Conservation (phyloP, 768 basidiomycete species). For the Leccinum arenicola region DNA sequence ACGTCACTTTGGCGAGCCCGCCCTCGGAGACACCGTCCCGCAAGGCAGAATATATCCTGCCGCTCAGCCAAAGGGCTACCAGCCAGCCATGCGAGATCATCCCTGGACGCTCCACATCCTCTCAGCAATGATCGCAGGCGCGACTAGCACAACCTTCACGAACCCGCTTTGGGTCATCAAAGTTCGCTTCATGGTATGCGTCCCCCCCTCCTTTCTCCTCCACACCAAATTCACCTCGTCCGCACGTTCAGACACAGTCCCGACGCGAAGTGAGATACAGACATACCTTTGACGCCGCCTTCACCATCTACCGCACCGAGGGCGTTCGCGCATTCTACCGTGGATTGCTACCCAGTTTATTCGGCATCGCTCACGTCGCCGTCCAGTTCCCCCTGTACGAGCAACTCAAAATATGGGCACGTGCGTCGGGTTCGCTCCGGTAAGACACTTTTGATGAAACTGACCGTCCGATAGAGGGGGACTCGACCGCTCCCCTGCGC, state of each 20-base stretch:
- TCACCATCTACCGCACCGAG: conserved; percentile 87
- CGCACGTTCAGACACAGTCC: conserved; percentile 68
- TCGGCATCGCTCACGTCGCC: conserved; percentile 93
- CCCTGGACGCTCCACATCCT: conserved; percentile 87
- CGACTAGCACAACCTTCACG: conserved; percentile 87
- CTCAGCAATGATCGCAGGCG: conserved; percentile 96
- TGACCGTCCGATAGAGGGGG: conserved; percentile 23
- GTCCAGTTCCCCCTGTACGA: conserved; percentile 99
- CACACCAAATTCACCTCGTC: conserved; percentile 8
- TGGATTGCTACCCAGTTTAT: conserved; percentile 86
- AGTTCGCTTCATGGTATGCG: conserved; percentile 92
- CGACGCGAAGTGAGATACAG: conserved; percentile 75
- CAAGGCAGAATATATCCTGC: conserved; percentile 69
- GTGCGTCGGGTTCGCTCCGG: conserved; percentile 49
- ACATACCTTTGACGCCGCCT: conserved; percentile 87
- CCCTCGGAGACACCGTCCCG: conserved; percentile 38
- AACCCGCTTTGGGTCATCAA: conserved; percentile 99
- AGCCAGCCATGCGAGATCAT: conserved; percentile 75
- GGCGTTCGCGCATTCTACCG: conserved; percentile 90
- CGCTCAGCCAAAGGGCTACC: conserved; percentile 82
- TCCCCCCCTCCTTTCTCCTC: conserved; percentile 1
- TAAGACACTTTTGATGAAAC: not conserved
- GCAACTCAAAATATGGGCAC: conserved; percentile 79
- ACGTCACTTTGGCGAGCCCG: conserved; percentile 68
- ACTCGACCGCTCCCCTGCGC: conserved; percentile 29